Evolutionary conservation across 805 yeast genomes (phyloP), one percentile per base, ranked within the genome.

Genomic region (Saturnispora bothae): DNA sequence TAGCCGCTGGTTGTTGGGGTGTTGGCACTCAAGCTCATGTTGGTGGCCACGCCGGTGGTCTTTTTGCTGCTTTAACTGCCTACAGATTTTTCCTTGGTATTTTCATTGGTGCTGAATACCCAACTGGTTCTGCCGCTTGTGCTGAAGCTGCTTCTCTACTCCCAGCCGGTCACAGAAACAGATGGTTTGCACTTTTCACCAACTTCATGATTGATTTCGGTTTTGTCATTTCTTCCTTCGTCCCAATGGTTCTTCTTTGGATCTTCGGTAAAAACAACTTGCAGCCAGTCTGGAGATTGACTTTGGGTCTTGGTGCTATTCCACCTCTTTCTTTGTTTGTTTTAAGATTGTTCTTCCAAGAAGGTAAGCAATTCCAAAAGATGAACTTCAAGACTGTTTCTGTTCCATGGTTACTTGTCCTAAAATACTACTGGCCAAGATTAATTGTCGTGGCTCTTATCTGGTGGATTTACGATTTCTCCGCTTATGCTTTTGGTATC

Each of bases 81-180:
- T 84, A 80, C 30, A 72, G 97, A 59, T 83, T 83, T 59, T 78
- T 88, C 60, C 63, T 88, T 36, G 97, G 97, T 61, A 65, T 83
- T 47, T 94, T 88, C 51, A 83, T 89, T 49, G 97, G 97, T 50
- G 88, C 94, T 35, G 97, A 88, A 61, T 88, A 88, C 55, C 95
- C 96, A 34, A 80, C 94, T 12, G 88, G 95, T 32, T 80, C 95
- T 7, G 89, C 88, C 16, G 94, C 94, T 27, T 84, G 94, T 48
- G 86, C 96, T 21, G 96, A 88, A 60, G 92, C 94, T 28, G 76
- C 94, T 33, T 77, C 82, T 40, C 63, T 73, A 45, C 64, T 86
- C 49, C 83, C 88, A 14, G 68, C 75, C n/a, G 94, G 94, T 41
- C 69, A 70, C 43, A 79, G 96, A 65, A 85, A 88, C 63, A 71